These are phyloP conservation scores for Phialophora chinensis DNA, from an alignment of 2,329 filamentous ascomycete species.

Conservation along the genomic window DNA sequence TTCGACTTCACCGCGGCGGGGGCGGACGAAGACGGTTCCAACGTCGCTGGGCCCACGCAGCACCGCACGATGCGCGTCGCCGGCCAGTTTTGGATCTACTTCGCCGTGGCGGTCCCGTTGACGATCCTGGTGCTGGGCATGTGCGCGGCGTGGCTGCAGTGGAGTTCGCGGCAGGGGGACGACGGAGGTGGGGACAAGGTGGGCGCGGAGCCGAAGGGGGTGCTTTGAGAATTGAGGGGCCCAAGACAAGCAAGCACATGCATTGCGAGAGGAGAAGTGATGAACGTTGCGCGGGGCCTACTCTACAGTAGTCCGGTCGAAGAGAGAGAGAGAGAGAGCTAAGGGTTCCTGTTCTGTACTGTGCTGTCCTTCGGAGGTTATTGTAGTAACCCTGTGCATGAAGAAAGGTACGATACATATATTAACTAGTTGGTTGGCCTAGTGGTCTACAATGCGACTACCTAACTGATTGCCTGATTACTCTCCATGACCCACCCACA, in stretches of 20 bases:
- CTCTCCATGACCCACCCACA: not conserved
- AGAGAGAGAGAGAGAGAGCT: too few relatives aligned
- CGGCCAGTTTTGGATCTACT: slow-evolving; percentile 27
- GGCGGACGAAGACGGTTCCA: not conserved
- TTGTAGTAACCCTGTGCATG: too few relatives aligned
- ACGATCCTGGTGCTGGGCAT: slow-evolving; percentile 19
- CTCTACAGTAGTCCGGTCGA: too few relatives aligned
- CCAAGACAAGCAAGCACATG: too few relatives aligned
- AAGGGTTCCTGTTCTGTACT: too few relatives aligned
- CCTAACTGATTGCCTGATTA: too few relatives aligned
- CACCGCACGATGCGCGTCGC: slow-evolving; percentile 9
- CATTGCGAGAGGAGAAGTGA: too few relatives aligned
- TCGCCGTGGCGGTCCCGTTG: slow-evolving; percentile 24
- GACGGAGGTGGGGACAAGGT: not conserved
- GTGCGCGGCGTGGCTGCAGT: slow-evolving; percentile 16
- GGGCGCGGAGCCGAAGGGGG: not conserved
- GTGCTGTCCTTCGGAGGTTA: too few relatives aligned
- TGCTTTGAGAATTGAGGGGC: not conserved
- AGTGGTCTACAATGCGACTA: too few relatives aligned
- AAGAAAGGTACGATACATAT: too few relatives aligned
- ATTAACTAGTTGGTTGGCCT: too few relatives aligned
- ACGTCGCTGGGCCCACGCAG: not conserved
- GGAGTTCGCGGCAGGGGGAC: slow-evolving; percentile 3
- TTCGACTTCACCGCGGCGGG: slow-evolving; percentile 14
- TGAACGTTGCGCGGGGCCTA: too few relatives aligned